Evolutionary conservation across 2,329 filamentous ascomycete species (phyloP).

Genomic region (Fusarium caatingaense): DNA sequence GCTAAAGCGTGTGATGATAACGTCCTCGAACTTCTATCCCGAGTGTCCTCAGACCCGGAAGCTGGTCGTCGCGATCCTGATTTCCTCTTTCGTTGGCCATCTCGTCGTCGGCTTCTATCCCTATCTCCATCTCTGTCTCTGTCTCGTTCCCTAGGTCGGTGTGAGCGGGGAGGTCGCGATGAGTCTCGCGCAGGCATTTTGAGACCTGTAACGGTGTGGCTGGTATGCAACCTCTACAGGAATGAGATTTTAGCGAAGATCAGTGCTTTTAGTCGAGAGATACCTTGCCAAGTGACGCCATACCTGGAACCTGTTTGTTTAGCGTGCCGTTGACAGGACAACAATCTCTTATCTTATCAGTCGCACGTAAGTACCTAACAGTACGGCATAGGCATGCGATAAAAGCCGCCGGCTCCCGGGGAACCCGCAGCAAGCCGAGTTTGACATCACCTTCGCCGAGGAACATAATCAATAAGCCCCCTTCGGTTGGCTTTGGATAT

Average conservation of each 20-base stretch:
- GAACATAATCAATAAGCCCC: conserved; percentile 40
- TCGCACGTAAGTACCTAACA: background rate
- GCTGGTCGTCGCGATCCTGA: conserved; percentile 49
- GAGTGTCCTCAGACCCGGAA: conserved; percentile 51
- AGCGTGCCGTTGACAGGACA: conserved; percentile 55
- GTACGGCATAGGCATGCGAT: conserved; percentile 33
- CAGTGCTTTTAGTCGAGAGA: conserved; percentile 19
- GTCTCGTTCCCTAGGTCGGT: conserved; percentile 36
- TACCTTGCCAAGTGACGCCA: conserved; percentile 28
- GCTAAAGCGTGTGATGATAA: conserved; percentile 70
- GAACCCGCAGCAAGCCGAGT: conserved; percentile 55
- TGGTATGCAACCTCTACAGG: conserved; percentile 43
- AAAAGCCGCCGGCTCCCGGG: conserved; percentile 39
- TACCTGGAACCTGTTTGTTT: conserved; percentile 35
- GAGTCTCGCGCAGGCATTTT: conserved; percentile 54
- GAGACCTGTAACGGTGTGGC: conserved; percentile 27
- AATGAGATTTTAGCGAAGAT: conserved; percentile 20
- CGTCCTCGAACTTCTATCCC: conserved; percentile 44
- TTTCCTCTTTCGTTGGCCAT: conserved; percentile 53
- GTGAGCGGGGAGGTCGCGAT: conserved; percentile 48
- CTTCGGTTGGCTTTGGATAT: conserved; percentile 37
- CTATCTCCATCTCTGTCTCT: conserved; percentile 42
- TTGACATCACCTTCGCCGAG: conserved; percentile 48
- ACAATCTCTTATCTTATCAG: conserved; percentile 52
- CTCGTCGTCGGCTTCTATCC: conserved; percentile 41